A percentile compares a stretch with the other conserved stretches of the same genome.
Conservation (phyloP, 1,284 basidiomycete species). For the Irpex sp. region DNA sequence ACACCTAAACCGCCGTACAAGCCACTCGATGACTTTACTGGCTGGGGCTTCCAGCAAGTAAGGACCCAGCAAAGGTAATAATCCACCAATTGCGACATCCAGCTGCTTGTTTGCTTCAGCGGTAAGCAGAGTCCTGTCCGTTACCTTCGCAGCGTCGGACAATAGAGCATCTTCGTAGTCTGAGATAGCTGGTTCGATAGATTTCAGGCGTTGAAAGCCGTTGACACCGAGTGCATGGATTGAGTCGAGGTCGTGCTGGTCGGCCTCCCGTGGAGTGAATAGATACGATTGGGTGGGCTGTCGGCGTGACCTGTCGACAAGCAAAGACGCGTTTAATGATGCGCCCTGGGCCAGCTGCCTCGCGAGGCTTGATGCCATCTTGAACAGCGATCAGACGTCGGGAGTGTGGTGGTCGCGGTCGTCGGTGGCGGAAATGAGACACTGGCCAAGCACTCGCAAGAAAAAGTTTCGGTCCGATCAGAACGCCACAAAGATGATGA, state of each 20-base stretch:
- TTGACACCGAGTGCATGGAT: constrained; percentile 82
- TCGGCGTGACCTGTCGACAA: constrained; percentile 66
- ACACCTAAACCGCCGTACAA: constrained; percentile 89
- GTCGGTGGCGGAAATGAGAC: background rate
- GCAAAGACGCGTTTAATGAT: constrained; percentile 77
- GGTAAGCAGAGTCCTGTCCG: constrained; percentile 82
- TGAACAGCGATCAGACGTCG: background rate
- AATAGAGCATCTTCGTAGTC: constrained; percentile 80
- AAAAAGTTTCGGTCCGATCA: background rate
- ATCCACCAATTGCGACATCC: constrained; percentile 57
- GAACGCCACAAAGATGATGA: background rate
- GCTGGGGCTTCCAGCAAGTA: constrained; percentile 82
- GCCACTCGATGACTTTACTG: constrained; percentile 93
- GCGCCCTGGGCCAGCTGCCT: constrained; percentile 78
- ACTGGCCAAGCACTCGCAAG: background rate
- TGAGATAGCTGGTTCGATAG: constrained; percentile 60
- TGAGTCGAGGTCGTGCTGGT: constrained; percentile 83
- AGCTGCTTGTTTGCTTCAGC: constrained; percentile 62
- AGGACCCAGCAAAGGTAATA: constrained; percentile 73
- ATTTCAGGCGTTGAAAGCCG: constrained; percentile 76
- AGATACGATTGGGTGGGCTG: constrained; percentile 75
- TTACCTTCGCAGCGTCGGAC: constrained; percentile 71
- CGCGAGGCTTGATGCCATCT: constrained; percentile 78
- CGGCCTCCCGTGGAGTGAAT: constrained; percentile 80
- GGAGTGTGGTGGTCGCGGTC: background rate